These are phyloP conservation scores for Diaporthe eres DNA, from an alignment of 2,329 filamentous ascomycete species.

Conservation along the genomic window DNA sequence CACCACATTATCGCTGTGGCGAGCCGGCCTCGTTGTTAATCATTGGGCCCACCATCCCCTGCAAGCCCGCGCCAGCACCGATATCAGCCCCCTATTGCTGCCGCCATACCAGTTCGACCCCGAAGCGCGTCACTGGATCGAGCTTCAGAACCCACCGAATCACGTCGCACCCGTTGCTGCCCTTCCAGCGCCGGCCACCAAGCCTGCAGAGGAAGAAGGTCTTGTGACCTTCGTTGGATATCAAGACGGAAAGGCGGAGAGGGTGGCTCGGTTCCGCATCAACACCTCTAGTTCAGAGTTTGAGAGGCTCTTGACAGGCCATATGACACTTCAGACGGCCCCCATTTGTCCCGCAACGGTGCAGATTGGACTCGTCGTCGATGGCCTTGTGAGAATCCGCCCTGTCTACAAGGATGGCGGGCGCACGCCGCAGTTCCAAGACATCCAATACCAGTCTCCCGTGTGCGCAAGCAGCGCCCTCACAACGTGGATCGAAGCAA, in stretches of 20 bases:
- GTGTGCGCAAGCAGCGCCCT: slow-evolving; percentile 50
- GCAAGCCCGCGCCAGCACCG: slow-evolving; percentile 45
- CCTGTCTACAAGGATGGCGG: slow-evolving; percentile 43
- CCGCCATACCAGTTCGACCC: slow-evolving; percentile 61
- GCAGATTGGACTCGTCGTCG: slow-evolving; percentile 51
- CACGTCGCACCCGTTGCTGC: neutral
- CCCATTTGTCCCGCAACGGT: slow-evolving; percentile 57
- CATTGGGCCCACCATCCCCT: slow-evolving; percentile 55
- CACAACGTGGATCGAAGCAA: slow-evolving; percentile 18
- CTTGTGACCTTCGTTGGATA: slow-evolving; percentile 41
- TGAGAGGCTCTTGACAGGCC: slow-evolving; percentile 51
- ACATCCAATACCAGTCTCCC: slow-evolving; percentile 51
- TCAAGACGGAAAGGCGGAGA: slow-evolving; percentile 36
- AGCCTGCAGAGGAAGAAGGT: slow-evolving; percentile 42
- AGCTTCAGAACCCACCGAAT: slow-evolving; percentile 47
- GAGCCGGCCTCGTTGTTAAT: slow-evolving; percentile 49
- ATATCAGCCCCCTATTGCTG: slow-evolving; percentile 47
- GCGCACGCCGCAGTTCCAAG: slow-evolving; percentile 49
- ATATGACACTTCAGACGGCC: slow-evolving; percentile 56
- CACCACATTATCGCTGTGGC: slow-evolving; percentile 55
- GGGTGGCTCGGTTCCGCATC: slow-evolving; percentile 55
- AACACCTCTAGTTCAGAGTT: slow-evolving; percentile 55
- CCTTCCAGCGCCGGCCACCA: neutral
- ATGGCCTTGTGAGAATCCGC: slow-evolving; percentile 50
- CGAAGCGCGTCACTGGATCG: slow-evolving; percentile 54